Conservation (phyloP, 805 yeast species). For the Komagataella phaffii region DNA sequence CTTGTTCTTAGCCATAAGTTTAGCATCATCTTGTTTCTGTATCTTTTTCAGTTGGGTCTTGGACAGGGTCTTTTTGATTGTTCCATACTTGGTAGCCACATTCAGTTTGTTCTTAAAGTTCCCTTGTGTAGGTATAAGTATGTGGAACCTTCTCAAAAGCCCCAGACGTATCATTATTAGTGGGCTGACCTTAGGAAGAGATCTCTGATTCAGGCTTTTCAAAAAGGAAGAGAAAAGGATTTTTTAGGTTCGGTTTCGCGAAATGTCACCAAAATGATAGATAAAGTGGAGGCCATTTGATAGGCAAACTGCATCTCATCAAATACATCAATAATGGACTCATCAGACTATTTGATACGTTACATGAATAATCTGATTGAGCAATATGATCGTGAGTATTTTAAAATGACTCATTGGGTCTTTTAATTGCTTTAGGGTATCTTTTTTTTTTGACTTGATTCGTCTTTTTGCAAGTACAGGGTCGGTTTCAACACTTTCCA, state of each 20-base stretch:
- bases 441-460: too few species aligned
- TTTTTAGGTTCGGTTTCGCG: neutral
- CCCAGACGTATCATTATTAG: neutral
- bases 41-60: constrained; percentile 1
- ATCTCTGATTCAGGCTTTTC: neutral
- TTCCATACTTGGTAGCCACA: constrained; percentile 5
- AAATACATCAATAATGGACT: neutral
- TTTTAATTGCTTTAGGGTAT: too few species aligned
- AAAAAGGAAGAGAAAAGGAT: neutral
- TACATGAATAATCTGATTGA: neutral
- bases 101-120: constrained; percentile 6
- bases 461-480: neutral
- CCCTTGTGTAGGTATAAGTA: neutral
- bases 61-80: neutral
- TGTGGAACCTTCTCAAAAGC: neutral
- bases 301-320: too few species aligned
- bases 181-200: neutral
- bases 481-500: neutral
- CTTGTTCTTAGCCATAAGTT: constrained; percentile 8
- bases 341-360: neutral
- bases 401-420: neutral
- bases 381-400: neutral
- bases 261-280: neutral
- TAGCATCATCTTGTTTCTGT: neutral
- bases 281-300: neutral